Conservation (phyloP, 2,329 filamentous ascomycete genomes). For the Sordariomycetes sp. region DNA sequence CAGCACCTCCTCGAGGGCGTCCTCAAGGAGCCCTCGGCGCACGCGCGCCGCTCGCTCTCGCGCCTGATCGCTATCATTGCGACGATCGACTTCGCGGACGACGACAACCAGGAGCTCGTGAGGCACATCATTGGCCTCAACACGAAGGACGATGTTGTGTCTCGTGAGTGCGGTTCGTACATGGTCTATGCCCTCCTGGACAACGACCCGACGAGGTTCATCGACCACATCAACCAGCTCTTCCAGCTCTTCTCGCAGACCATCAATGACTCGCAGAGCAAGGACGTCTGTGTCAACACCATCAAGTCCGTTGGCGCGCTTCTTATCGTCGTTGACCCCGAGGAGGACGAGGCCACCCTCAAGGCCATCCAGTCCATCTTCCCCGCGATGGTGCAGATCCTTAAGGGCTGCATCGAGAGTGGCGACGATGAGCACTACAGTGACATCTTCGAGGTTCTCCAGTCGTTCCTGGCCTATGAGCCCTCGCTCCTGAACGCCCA, state of each 20-base stretch:
- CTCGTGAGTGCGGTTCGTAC: constrained; percentile 85
- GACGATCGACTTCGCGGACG: constrained; percentile 58
- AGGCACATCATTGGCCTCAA: constrained; percentile 68
- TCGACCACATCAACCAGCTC: constrained; percentile 65
- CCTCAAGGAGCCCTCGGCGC: constrained; percentile 61
- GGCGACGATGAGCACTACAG: constrained; percentile 79
- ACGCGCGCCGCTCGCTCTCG: constrained; percentile 75
- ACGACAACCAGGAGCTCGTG: constrained; percentile 75
- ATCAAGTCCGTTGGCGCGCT: constrained; percentile 81
- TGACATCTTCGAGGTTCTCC: constrained; percentile 92
- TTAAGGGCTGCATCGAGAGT: constrained; percentile 70
- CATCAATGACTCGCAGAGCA: constrained; percentile 80
- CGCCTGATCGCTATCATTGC: constrained; percentile 82
- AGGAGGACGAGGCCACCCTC: constrained; percentile 66
- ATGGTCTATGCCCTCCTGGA: constrained; percentile 89
- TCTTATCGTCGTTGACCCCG: constrained; percentile 75
- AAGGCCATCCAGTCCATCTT: constrained; percentile 67
- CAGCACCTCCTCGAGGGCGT: constrained; percentile 75
- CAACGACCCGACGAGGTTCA: constrained; percentile 72
- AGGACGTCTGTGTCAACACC: constrained; percentile 89
- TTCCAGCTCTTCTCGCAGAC: constrained; percentile 76
- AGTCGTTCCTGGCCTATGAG: constrained; percentile 85
- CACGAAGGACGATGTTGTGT: constrained; percentile 57
- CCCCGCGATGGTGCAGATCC: constrained; percentile 76
- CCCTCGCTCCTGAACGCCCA: constrained; percentile 70